Conservation (phyloP, 495 filamentous ascomycete species). For the Hypoxylon cercidicola region DNA sequence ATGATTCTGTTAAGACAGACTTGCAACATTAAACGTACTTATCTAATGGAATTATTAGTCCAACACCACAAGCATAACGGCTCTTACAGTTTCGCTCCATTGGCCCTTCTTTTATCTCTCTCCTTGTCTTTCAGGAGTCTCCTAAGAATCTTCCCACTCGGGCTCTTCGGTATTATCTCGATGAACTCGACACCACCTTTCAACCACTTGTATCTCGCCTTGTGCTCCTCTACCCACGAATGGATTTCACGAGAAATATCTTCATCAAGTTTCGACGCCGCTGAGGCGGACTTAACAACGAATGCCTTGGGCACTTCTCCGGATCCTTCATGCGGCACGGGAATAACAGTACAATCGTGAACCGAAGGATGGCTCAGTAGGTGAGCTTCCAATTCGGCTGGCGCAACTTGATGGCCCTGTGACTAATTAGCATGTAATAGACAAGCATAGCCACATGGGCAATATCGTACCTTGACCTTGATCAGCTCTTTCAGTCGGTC, state of each 20-base stretch:
- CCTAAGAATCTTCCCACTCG: conserved; percentile 91
- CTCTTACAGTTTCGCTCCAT: conserved; percentile 62
- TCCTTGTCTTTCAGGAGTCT: conserved; percentile 83
- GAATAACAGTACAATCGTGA: conserved; percentile 86
- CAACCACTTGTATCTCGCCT: conserved; percentile 89
- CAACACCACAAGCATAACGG: neutral
- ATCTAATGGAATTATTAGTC: neutral
- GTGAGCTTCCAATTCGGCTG: conserved; percentile 90
- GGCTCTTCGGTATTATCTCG: conserved; percentile 83
- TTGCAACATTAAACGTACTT: neutral
- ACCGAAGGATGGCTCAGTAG: conserved; percentile 84
- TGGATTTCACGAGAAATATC: conserved; percentile 69
- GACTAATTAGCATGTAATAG: neutral
- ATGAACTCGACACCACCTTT: conserved; percentile 85
- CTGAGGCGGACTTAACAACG: conserved; percentile 76
- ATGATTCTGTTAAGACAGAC: neutral
- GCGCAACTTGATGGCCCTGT: conserved; percentile 89
- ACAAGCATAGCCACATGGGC: neutral
- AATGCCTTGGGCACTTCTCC: conserved; percentile 91
- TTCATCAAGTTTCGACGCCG: conserved; percentile 61
- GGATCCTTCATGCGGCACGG: conserved; percentile 75
- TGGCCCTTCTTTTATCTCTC: conserved; percentile 71
- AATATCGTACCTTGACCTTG: conserved; percentile 80
- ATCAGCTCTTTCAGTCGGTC: conserved; percentile 95
- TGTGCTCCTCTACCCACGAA: conserved; percentile 83